Percentiles rank a stretch among this genome's conserved stretches.
Evolutionary conservation across 257 asterid species (phyloP).

Genomic region (Catharanthus roseus): DNA sequence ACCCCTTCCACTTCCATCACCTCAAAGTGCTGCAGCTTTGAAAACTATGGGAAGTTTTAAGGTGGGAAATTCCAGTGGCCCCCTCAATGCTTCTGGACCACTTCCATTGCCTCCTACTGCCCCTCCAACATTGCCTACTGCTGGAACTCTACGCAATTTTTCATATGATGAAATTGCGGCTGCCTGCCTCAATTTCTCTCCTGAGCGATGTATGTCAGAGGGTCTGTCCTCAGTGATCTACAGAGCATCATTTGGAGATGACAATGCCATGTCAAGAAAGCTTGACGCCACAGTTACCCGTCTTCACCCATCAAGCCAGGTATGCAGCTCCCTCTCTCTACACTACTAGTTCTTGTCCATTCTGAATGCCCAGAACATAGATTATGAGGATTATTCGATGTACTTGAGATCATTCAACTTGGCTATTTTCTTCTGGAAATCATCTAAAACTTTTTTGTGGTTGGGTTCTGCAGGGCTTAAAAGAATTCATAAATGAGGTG

Average conservation of each 20-base stretch:
- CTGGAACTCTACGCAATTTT: constrained; percentile 53
- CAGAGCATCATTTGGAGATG: constrained; percentile 75
- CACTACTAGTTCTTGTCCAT: background rate
- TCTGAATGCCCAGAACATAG: background rate
- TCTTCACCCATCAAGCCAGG: constrained; percentile 77
- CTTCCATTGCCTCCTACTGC: constrained; percentile 73
- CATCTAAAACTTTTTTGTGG: background rate
- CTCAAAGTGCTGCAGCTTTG: constrained; percentile 42
- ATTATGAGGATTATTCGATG: background rate
- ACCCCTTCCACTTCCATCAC: constrained; percentile 93
- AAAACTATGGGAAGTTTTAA: constrained; percentile 66
- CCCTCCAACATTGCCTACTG: constrained; percentile 39
- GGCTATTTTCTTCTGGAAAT: background rate
- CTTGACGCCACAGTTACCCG: constrained; percentile 81
- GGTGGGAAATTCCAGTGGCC: constrained; percentile 51
- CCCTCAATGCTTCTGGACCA: constrained; percentile 74
- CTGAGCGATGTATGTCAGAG: constrained; percentile 87
- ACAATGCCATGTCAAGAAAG: constrained; percentile 47
- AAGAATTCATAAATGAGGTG: constrained; percentile 75
- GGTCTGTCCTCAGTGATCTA: constrained; percentile 81
- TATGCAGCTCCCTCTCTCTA: constrained; percentile 19
- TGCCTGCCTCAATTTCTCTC: constrained; percentile 90
- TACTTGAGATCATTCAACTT: background rate
- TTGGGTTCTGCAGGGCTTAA: constrained; percentile 54
- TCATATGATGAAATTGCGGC: constrained; percentile 72